Evolutionary conservation across 768 basidiomycete species (phyloP), one percentile per base, ranked within the genome.

Genomic region (Pulveroboletus sp.): DNA sequence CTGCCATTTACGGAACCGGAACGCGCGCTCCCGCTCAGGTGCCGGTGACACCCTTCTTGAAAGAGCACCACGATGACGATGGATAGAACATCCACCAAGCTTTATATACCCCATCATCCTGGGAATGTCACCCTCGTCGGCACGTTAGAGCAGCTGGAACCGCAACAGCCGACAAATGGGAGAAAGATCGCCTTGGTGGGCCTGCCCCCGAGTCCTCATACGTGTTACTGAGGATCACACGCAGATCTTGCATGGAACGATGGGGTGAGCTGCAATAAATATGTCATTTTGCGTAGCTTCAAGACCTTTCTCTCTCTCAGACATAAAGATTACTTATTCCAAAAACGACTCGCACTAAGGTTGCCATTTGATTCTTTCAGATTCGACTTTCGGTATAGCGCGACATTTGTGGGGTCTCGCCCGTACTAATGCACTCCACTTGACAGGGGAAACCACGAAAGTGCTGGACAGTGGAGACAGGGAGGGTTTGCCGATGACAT

Each of bases 261-360:
- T 88, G 76, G 89, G 89, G 89, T 86, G 64, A 67, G 77, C 59
- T 38, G 40, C 31, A 17, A 13, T 23, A 19, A 34, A 40, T 26
- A 27, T 22, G 4, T n/a, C 23, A 6, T 6, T n/a, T 20, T 22
- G 46, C 30, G 13, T 30, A 7, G 5, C 26, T 5, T 31, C 11
- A 9, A 35, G 16, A 55, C 20, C 23, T 26, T 41, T 38, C 14
- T 41, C 39, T 38, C 14, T 41, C 59, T 41, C 66, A 91, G 89
- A 60, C 89, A 92, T 67, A 90, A 90, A 59, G 85, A 92, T 63
- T 92, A 92, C 68, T 64, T 92, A 41, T 90, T 85, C 72, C 85
- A 86, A 66, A 84, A 83, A 61, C 79, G 77, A 13, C 79, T 92
- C 17, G 86, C 86, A 3, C 63, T 67, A 32, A 73, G 71, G 31